Evolutionary conservation across 768 basidiomycete species (phyloP), one percentile per base, ranked within the genome.

Genomic region (Clathrus columnatus): DNA sequence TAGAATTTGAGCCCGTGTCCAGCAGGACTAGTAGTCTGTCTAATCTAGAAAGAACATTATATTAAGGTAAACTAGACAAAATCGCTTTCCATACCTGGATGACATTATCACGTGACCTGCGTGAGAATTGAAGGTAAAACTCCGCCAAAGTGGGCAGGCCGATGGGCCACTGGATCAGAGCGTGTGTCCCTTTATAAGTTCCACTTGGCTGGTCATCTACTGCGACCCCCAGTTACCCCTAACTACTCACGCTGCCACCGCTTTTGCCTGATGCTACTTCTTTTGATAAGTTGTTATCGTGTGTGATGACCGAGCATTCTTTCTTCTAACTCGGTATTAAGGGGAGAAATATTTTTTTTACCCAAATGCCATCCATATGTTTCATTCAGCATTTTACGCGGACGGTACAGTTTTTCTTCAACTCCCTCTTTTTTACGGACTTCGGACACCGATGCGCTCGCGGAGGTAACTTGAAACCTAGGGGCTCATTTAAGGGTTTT

Each of bases 21-120:
- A 99, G 82, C 45, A 99, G 80, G 64, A 91, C 80, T 68, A 99
- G 84, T 74, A 99, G 87, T 70, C 96, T 85, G 79, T 98, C 96
- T 75, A 97, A 84, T 75, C 94, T 95, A 54, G 20, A n/a, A n/a
- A n/a, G n/a, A n/a, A n/a, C n/a, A n/a, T 23, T 20, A 24, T 7
- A 48, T 11, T 7, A 2, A 26, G 7, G 11, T 14, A 29, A 49
- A 29, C 18, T 18, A 27, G 24, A 28, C 26, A 8, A 50, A 4
- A 14, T n/a, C 26, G 17, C 5, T 17, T n/a, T 52, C 51, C 53
- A 48, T 24, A 55, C 54, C 54, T 55, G 54, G 54, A 55, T 28
- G 54, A 48, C 54, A 55, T 36, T 36, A 36, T 48, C 54, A 55
- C 54, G 54, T 55, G 54, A 55, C 46, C 54, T 47, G 54, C 44